Conservation (phyloP, 1,284 basidiomycete species). For the Coriolopsis trogii region DNA sequence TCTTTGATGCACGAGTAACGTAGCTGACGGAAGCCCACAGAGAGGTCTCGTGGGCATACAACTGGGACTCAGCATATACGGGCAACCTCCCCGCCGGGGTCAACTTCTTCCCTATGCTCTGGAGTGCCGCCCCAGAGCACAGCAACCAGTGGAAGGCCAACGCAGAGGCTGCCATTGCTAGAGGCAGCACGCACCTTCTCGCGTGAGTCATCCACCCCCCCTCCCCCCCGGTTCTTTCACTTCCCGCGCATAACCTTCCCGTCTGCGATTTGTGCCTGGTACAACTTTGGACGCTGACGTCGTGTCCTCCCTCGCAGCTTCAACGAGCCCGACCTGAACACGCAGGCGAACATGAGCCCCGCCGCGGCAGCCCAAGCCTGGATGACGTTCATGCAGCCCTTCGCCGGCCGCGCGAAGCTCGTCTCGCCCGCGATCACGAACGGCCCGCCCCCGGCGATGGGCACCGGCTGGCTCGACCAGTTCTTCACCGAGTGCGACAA, state of each 20-base stretch:
- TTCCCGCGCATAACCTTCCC: not conserved
- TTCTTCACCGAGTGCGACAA: conserved; percentile 34
- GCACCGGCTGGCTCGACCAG: conserved; percentile 35
- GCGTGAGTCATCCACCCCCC: conserved; percentile 22
- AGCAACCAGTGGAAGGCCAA: conserved; percentile 28
- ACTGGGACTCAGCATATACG: conserved; percentile 29
- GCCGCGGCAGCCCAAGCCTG: conserved; percentile 33
- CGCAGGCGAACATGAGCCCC: conserved; percentile 36
- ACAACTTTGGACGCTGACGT: too few relatives aligned
- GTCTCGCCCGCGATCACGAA: conserved; percentile 38
- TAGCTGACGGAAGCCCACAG: not conserved
- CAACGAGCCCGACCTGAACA: conserved; percentile 37
- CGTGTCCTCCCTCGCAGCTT: conserved; percentile 21
- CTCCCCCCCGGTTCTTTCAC: not conserved
- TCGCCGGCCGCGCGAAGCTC: conserved; percentile 37
- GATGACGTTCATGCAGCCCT: conserved; percentile 37
- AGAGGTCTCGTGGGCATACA: conserved; percentile 32
- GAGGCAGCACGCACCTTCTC: conserved; percentile 32
- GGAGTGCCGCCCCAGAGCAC: conserved; percentile 25
- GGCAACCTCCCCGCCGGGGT: conserved; percentile 28
- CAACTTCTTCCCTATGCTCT: conserved; percentile 35
- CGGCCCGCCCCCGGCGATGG: conserved; percentile 35
- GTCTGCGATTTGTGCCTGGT: too few relatives aligned
- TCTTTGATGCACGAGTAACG: too few relatives aligned
- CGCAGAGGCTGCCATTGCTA: conserved; percentile 34